Conservation (phyloP, 2,329 filamentous ascomycete genomes). For the Furcasterigmium furcatum region DNA sequence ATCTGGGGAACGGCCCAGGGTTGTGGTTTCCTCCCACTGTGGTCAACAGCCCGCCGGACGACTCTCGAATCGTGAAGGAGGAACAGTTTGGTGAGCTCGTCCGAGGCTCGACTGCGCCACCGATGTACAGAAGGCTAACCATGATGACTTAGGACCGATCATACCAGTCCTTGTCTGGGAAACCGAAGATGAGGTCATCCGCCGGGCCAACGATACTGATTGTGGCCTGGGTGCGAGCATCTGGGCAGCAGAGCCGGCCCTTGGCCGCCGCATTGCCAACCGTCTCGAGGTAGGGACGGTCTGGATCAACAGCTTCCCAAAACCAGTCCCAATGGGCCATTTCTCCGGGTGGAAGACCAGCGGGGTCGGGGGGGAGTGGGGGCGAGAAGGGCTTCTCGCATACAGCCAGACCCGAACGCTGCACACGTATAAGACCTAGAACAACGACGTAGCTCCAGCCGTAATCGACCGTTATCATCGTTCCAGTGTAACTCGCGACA, state of each 20-base stretch:
- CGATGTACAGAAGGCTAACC: background rate
- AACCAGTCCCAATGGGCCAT: conserved; percentile 24
- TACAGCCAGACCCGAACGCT: too few species aligned
- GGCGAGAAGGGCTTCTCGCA: too few species aligned
- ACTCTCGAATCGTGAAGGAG: conserved; percentile 51
- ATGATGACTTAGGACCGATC: conserved; percentile 53
- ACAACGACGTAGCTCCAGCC: too few species aligned
- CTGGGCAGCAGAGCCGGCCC: conserved; percentile 49
- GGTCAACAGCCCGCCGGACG: conserved; percentile 55
- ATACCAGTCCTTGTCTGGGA: conserved; percentile 60
- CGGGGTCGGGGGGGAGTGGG: conserved; percentile 25
- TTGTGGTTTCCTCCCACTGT: conserved; percentile 57
- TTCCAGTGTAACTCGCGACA: too few species aligned
- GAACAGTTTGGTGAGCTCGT: conserved; percentile 43
- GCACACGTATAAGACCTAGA: too few species aligned
- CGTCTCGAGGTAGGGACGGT: conserved; percentile 55
- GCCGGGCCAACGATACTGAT: conserved; percentile 48
- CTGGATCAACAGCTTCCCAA: conserved; percentile 50
- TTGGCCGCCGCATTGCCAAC: conserved; percentile 48
- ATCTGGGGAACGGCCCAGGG: conserved; percentile 26
- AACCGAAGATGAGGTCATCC: conserved; percentile 56
- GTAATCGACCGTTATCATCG: too few species aligned
- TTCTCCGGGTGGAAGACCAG: conserved; percentile 28
- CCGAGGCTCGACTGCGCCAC: background rate
- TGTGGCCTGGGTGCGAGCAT: conserved; percentile 56